Evolutionary conservation across 1,284 basidiomycete species (phyloP).

Genomic region (Kalmanozyma brasiliensis): DNA sequence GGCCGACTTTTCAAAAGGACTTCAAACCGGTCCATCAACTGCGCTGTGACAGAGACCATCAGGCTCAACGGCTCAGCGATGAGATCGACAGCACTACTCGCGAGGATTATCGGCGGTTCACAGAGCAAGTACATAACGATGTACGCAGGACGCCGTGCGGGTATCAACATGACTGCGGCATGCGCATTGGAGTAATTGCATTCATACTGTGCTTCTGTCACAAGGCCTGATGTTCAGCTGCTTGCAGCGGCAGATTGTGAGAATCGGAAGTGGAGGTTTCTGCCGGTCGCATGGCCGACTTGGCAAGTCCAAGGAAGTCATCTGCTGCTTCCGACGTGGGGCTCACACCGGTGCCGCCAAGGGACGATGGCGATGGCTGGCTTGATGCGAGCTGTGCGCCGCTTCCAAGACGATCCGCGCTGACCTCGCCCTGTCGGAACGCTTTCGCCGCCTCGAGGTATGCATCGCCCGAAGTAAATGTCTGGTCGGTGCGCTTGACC

Average conservation of each 20-base stretch:
- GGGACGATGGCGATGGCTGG: neutral
- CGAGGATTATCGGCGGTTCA: too few species aligned
- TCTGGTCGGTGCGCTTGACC: slow-evolving; percentile 44
- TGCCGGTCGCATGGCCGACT: slow-evolving; percentile 27
- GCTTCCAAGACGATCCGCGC: slow-evolving; percentile 14
- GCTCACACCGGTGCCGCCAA: neutral
- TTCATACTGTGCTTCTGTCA: too few species aligned
- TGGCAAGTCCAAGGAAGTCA: slow-evolving; percentile 37
- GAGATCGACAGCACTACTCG: too few species aligned
- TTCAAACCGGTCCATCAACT: too few species aligned
- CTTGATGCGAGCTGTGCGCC: slow-evolving; percentile 1
- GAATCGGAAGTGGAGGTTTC: slow-evolving; percentile 8
- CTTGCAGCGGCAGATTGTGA: neutral
- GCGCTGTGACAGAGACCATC: too few species aligned
- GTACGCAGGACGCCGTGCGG: too few species aligned
- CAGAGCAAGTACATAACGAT: too few species aligned
- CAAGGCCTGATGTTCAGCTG: neutral
- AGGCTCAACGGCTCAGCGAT: too few species aligned
- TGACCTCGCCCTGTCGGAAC: slow-evolving; percentile 34
- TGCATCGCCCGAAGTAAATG: slow-evolving; percentile 43
- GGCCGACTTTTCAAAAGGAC: too few species aligned
- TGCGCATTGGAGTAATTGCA: neutral
- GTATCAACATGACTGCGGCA: too few species aligned
- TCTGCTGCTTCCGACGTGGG: slow-evolving; percentile 14
- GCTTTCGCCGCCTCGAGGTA: slow-evolving; percentile 53